Conservation (phyloP, 768 basidiomycete genomes). For the Cyathus striatus region DNA sequence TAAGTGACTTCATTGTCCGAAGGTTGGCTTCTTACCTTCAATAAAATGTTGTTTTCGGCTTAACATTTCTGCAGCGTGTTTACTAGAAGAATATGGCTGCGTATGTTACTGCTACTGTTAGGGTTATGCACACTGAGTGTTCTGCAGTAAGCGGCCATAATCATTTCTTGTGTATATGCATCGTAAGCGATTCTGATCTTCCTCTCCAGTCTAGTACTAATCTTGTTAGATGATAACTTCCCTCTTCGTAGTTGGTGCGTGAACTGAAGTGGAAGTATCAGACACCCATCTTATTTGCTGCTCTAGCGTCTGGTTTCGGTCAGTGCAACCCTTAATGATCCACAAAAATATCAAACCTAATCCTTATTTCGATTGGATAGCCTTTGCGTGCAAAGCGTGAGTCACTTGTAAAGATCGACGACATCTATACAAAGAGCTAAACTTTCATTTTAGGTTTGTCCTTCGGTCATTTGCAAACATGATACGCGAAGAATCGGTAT, state of each 20-base stretch:
- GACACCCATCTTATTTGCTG: neutral
- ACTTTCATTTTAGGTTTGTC: slow-evolving; percentile 10
- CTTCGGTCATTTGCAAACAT: slow-evolving; percentile 12
- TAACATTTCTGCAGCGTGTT: slow-evolving; percentile 1
- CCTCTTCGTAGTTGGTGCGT: neutral
- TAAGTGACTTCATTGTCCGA: slow-evolving; percentile 5
- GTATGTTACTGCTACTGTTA: neutral
- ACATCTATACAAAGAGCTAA: too few relatives aligned
- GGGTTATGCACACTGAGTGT: neutral
- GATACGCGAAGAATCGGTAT: slow-evolving; percentile 12
- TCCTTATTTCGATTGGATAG: neutral
- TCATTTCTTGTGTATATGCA: neutral
- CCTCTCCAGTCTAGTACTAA: neutral
- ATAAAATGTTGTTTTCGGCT: neutral
- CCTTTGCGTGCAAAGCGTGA: neutral
- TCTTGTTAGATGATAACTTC: slow-evolving; percentile 3
- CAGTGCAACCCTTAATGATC: too few relatives aligned
- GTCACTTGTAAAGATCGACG: too few relatives aligned
- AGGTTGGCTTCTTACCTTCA: neutral
- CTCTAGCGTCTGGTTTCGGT: slow-evolving; percentile 4
- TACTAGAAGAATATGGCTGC: slow-evolving; percentile 2
- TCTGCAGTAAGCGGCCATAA: slow-evolving; percentile 1
- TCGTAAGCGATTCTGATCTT: neutral
- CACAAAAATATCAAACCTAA: too few relatives aligned
- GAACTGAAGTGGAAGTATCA: too few relatives aligned